Conservation (phyloP, 2,329 filamentous ascomycete species). For the Aspergillus tamarii region DNA sequence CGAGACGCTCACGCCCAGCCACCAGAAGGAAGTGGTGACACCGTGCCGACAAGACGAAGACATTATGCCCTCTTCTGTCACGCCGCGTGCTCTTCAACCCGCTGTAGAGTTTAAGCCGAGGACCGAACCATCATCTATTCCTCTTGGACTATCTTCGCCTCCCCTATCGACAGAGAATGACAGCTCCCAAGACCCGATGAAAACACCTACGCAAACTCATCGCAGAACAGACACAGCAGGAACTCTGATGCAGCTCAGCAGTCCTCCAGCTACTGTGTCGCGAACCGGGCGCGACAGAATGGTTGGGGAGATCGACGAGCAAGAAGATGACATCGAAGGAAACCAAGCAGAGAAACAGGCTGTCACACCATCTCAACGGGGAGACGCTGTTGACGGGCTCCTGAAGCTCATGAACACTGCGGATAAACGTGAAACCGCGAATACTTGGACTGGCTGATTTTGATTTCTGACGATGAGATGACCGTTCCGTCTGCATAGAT, state of each 20-base stretch:
- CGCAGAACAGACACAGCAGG: conserved; percentile 12
- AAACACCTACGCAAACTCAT: conserved; percentile 25
- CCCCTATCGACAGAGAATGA: conserved; percentile 19
- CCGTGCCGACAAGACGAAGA: background rate
- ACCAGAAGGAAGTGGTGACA: background rate
- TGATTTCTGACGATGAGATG: background rate
- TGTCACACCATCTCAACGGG: conserved; percentile 35
- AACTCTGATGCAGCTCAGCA: conserved; percentile 42
- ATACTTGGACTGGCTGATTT: conserved; percentile 27
- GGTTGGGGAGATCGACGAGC: background rate
- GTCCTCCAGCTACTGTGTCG: conserved; percentile 35
- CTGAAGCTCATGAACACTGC: conserved; percentile 45
- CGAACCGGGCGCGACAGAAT: conserved; percentile 20
- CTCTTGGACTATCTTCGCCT: conserved; percentile 22
- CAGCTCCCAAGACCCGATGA: conserved; percentile 20
- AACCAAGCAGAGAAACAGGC: background rate
- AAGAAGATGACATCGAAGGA: background rate
- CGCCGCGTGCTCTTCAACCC: conserved; percentile 19
- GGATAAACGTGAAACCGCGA: conserved; percentile 29
- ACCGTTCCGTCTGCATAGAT: background rate
- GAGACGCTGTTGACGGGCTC: conserved; percentile 44
- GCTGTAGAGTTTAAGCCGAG: conserved; percentile 19
- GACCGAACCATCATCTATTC: conserved; percentile 11
- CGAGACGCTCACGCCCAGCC: conserved; percentile 3
- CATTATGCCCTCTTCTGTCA: background rate